Evolutionary conservation across 2,329 filamentous ascomycete genomes (phyloP), one percentile per base, ranked within the genome.

Genomic region (Colletotrichum eleusines): DNA sequence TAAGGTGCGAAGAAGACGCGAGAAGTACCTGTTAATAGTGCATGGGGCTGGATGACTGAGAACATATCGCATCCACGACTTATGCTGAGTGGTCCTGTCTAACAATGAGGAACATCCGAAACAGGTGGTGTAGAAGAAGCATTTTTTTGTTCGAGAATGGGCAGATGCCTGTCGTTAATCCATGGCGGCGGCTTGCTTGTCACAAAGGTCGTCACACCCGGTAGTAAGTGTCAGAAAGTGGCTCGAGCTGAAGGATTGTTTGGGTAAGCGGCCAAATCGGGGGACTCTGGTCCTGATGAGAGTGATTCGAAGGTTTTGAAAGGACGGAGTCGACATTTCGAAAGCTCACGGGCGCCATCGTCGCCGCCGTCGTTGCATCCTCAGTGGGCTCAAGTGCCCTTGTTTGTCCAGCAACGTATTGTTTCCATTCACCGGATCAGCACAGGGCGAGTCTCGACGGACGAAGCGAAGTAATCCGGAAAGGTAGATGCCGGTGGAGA

Each of bases 391-490:
- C 23, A 31, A 61, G 51, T 54, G 51, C 5, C 26, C 6, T 38
- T 63, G 58, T 68, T 71, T 71, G 69, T 54, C 44, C 42, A 71
- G 40, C 31, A 48, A 68, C 38, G 53, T 31, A 68, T 68, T 68
- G 58, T 71, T 46, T 50, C 35, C 12, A 54, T 23, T 44, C 28
- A 58, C 14, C 50, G 44, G 23, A 33, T n/a, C n/a, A n/a, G n/a
- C 11, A 35, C 12, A 46, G 50, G 28, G 28, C 26, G 20, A 68
- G 16, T 23, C 38, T 8, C 18, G n/a, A 35, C 31, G 59, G 16
- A 20, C 28, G 20, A 14, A 16, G 46, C 18, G 50, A 63, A 35
- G 26, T 5, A 40, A n/a, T 42, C 4, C 23, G 20, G 60, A n/a
- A 53, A 44, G 35, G 48, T 18, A 54, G n/a, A 62, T 46, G 31